These are phyloP conservation scores for Diaporthe velutina DNA, from an alignment of 2,329 filamentous ascomycete species.

Conservation along the genomic window DNA sequence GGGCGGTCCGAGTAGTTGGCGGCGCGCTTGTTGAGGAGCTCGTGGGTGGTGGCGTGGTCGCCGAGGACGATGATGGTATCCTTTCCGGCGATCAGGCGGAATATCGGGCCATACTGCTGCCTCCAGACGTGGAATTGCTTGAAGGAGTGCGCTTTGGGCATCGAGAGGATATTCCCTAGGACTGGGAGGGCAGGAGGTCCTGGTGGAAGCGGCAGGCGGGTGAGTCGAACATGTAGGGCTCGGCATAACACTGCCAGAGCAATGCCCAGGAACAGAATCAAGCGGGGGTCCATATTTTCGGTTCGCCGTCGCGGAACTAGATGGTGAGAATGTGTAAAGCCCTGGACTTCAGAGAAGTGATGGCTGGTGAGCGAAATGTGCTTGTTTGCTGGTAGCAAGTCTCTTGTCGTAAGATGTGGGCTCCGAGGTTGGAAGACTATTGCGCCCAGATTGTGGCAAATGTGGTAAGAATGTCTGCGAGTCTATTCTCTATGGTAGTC, in stretches of 20 bases:
- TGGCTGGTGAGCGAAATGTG: no score
- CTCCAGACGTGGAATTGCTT: constrained; percentile 54
- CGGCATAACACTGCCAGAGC: not conserved
- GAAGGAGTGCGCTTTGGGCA: constrained; percentile 52
- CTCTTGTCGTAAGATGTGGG: not conserved
- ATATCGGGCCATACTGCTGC: constrained; percentile 53
- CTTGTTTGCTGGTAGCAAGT: not conserved
- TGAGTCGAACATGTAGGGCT: not conserved
- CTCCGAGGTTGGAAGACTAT: not conserved
- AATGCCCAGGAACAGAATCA: not conserved
- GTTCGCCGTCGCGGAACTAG: no score
- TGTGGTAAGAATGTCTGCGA: not conserved
- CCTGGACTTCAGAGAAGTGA: no score
- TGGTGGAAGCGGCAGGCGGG: constrained; percentile 23
- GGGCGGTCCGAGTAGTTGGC: constrained; percentile 52
- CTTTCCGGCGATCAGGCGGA: constrained; percentile 49
- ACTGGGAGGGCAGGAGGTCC: constrained; percentile 17
- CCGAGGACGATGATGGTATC: constrained; percentile 51
- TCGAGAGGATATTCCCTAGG: constrained; percentile 50
- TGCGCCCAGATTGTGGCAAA: not conserved
- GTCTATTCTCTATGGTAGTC: no score
- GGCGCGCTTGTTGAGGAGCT: constrained; percentile 54
- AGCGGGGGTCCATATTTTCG: not conserved
- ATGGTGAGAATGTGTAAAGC: not conserved
- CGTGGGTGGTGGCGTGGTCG: constrained; percentile 54